Percentiles rank a stretch among this genome's conserved stretches.
phyloP scores from a whole-genome alignment of 352 stramenopile genomes.

The Phytophthora europaea region DNA sequence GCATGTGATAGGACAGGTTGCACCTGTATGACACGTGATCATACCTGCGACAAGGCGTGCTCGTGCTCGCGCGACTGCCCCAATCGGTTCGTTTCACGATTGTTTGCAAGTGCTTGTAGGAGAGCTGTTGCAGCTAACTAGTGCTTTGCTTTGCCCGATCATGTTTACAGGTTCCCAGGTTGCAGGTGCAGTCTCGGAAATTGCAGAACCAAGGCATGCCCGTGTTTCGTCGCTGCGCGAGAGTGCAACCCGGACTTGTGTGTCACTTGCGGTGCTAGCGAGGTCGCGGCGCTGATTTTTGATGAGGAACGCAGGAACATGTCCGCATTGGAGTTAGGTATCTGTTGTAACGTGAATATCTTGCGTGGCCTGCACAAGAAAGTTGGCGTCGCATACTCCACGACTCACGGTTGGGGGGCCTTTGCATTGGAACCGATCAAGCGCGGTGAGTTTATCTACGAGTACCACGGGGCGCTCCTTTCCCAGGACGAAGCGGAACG shows the following conservation, averaged over 20 bases:
- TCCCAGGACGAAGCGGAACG: slow-evolving; percentile 80
- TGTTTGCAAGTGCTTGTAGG: not conserved
- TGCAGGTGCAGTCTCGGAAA: slow-evolving; percentile 68
- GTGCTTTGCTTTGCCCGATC: slow-evolving; percentile 3
- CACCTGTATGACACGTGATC: slow-evolving; percentile 81
- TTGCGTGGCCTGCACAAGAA: slow-evolving; percentile 69
- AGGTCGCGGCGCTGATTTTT: slow-evolving; percentile 55
- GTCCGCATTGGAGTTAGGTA: slow-evolving; percentile 59
- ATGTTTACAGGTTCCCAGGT: slow-evolving; percentile 50
- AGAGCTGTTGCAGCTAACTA: slow-evolving; percentile 9
- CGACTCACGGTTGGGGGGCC: slow-evolving; percentile 71
- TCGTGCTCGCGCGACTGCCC: slow-evolving; percentile 82
- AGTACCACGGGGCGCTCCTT: slow-evolving; percentile 72
- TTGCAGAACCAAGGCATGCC: slow-evolving; percentile 70
- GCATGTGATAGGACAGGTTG: slow-evolving; percentile 61
- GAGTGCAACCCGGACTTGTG: slow-evolving; percentile 75
- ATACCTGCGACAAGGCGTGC: slow-evolving; percentile 87
- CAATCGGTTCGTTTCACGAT: slow-evolving; percentile 54
- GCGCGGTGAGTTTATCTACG: slow-evolving; percentile 75
- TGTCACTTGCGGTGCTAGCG: slow-evolving; percentile 65
- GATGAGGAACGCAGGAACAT: slow-evolving; percentile 48
- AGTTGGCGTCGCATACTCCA: slow-evolving; percentile 67
- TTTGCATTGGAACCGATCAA: slow-evolving; percentile 74
- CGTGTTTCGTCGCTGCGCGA: slow-evolving; percentile 66
- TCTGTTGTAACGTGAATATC: slow-evolving; percentile 80